These are phyloP conservation scores for Eucalyptus coolabah DNA, from an alignment of 345 rosid species.

Conservation along the genomic window DNA sequence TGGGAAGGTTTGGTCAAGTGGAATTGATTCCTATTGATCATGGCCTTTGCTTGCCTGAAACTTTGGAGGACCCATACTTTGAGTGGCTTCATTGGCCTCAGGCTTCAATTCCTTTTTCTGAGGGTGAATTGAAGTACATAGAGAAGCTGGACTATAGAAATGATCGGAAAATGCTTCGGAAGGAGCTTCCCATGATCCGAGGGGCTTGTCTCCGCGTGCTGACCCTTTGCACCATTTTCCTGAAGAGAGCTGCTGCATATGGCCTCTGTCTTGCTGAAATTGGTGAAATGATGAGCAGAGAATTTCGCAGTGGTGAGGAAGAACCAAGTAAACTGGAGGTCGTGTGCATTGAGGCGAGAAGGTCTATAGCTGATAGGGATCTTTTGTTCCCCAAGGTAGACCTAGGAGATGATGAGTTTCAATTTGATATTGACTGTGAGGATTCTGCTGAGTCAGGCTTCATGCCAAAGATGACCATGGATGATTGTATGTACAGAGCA, in stretches of 20 bases:
- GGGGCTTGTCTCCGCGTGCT: slow-evolving; percentile 83
- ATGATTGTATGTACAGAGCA: slow-evolving; percentile 29
- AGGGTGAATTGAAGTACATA: slow-evolving; percentile 86
- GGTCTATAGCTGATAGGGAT: slow-evolving; percentile 46
- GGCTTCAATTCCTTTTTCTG: slow-evolving; percentile 93
- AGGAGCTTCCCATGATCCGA: slow-evolving; percentile 88
- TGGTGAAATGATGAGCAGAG: slow-evolving; percentile 99
- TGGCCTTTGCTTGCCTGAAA: slow-evolving; percentile 94
- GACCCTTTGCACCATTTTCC: slow-evolving; percentile 74
- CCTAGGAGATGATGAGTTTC: slow-evolving; percentile 52
- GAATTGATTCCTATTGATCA: slow-evolving; percentile 96
- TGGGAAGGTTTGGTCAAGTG: slow-evolving; percentile 66
- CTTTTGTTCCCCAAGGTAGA: slow-evolving; percentile 40
- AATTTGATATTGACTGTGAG: slow-evolving; percentile 66
- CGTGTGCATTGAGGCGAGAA: slow-evolving; percentile 79
- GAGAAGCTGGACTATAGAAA: slow-evolving; percentile 41
- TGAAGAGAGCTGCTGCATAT: slow-evolving; percentile 70
- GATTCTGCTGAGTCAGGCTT: slow-evolving; percentile 34
- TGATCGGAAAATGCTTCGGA: slow-evolving; percentile 70
- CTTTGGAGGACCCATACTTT: slow-evolving; percentile 95
- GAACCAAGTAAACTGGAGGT: slow-evolving; percentile 97
- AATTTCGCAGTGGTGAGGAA: slow-evolving; percentile 74
- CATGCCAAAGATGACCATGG: slow-evolving; percentile 25
- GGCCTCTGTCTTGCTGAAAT: slow-evolving; percentile 93
- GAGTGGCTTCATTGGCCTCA: slow-evolving; percentile 99